Evolutionary conservation across 2,329 filamentous ascomycete species (phyloP), one percentile per base, ranked within the genome.

Genomic region (Fusarium drepaniforme): DNA sequence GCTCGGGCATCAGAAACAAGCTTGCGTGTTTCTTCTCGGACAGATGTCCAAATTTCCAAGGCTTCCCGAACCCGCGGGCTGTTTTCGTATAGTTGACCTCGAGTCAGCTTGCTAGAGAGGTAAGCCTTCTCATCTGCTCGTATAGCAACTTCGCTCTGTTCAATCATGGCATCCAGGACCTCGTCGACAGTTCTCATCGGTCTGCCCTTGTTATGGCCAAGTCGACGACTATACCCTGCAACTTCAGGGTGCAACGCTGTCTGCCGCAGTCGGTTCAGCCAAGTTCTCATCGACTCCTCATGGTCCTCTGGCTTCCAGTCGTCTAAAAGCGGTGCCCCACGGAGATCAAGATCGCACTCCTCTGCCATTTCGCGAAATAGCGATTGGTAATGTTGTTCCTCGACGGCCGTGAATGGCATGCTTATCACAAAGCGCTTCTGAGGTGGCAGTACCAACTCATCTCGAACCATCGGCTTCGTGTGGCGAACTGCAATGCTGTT

Each of bases 111-210:
- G 38, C 87, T 87, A 3, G 90, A 81, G 8, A 97, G 86, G 58
- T 93, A 87, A 3, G 87, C 85, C 63, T 95, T 90, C 79, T 97
- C 92, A 68, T 96, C 92, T 0, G 88, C 83, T 62, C 92, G 90
- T 67, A 96, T 89, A 1, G 84, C 81, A 8, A 86, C 86, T 67
- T 96, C 93, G 51, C 93, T 95, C 79, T 96, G 92, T 66, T 98
- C 95, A 68, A 98, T 93, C 96, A 99, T 98, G 6, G 93, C 91
- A 74, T 95, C 92, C 13, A 99, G 86, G 1, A 98, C 96, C 82
- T 98, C 94, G 21, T 92, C 90, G 2, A 98, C 93, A 1, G 96
- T 97, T 15, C 94, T 89, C 74, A 98, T 87, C 0, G 94, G 92
- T 0, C 90, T 91, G 64, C 87, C 88, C 59, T 88, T 90, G 51